phyloP scores from a whole-genome alignment of 495 filamentous ascomycete genomes.

The Hamigera avellanea region DNA sequence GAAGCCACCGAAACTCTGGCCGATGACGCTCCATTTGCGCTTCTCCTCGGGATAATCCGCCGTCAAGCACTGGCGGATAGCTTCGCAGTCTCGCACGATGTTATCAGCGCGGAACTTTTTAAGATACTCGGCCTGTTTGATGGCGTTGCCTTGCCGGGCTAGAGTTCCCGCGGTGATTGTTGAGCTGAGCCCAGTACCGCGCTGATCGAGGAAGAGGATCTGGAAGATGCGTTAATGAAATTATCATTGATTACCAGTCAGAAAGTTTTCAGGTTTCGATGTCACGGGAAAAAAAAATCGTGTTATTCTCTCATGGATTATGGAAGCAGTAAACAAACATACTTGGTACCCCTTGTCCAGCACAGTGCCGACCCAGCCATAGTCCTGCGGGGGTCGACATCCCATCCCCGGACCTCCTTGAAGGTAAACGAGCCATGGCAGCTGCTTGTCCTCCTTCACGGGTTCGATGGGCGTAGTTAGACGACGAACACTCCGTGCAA shows the following conservation, averaged over 20 bases:
- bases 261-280: no score
- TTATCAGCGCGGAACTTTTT: constrained; percentile 83
- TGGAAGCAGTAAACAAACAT: background rate
- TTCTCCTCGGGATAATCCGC: constrained; percentile 55
- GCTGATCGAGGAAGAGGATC: constrained; percentile 75
- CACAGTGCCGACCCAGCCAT: constrained; percentile 50
- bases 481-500: constrained; percentile 60
- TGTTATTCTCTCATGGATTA: background rate
- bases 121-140: constrained; percentile 65
- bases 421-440: constrained; percentile 54
- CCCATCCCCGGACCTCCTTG: constrained; percentile 73
- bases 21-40: constrained; percentile 72
- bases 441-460: constrained; percentile 36
- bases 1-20: constrained; percentile 90
- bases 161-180: constrained; percentile 64
- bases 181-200: constrained; percentile 76
- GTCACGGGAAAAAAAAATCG: no score
- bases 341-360: constrained; percentile 69
- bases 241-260: no score
- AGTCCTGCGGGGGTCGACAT: constrained; percentile 60
- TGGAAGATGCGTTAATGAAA: constrained; percentile 18
- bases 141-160: constrained; percentile 47
- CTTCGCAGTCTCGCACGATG: constrained; percentile 82
- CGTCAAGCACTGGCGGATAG: constrained; percentile 63
- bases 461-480: constrained; percentile 49